Percentiles rank a stretch among this genome's conserved stretches.
phyloP scores from a whole-genome alignment of 1,284 basidiomycete genomes.

The Hymenochaete sp. region DNA sequence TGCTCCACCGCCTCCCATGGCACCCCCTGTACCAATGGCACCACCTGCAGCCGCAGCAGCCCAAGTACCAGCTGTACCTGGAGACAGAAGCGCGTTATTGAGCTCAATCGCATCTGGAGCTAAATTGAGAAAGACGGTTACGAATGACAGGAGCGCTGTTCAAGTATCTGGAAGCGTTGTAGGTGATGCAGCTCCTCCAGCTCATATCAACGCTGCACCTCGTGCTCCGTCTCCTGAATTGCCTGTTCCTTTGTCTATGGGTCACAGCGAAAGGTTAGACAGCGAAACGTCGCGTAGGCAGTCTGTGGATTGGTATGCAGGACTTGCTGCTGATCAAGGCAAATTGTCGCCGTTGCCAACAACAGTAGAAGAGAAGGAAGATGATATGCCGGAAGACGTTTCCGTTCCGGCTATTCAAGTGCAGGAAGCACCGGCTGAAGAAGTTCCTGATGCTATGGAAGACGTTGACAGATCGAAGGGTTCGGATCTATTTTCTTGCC shows the following conservation, averaged over 20 bases:
- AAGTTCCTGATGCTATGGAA: conserved; percentile 47
- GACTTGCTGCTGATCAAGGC: conserved; percentile 69
- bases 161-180: conserved; percentile 68
- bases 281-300: conserved; percentile 51
- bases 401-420: conserved; percentile 51
- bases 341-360: conserved; percentile 36
- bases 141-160: conserved; percentile 76
- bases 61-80: conserved; percentile 30
- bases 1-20: conserved; percentile 30
- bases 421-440: conserved; percentile 31
- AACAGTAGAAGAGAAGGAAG: conserved; percentile 50
- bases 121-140: conserved; percentile 69
- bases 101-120: conserved; percentile 78
- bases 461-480: conserved; percentile 71
- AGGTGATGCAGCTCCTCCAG: conserved; percentile 66
- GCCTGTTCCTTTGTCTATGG: conserved; percentile 20
- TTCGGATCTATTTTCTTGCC: conserved; percentile 27
- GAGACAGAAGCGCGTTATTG: conserved; percentile 65
- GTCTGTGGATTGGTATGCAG: conserved; percentile 87
- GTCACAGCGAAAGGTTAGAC: too few relatives aligned
- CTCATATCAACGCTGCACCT: conserved; percentile 51
- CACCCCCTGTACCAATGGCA: conserved; percentile 28
- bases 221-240: conserved; percentile 35
- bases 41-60: conserved; percentile 34
- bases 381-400: conserved; percentile 30